These are phyloP conservation scores for Aristolochia californica DNA, from an alignment of 164 flowering plant genomes.

Conservation along the genomic window DNA sequence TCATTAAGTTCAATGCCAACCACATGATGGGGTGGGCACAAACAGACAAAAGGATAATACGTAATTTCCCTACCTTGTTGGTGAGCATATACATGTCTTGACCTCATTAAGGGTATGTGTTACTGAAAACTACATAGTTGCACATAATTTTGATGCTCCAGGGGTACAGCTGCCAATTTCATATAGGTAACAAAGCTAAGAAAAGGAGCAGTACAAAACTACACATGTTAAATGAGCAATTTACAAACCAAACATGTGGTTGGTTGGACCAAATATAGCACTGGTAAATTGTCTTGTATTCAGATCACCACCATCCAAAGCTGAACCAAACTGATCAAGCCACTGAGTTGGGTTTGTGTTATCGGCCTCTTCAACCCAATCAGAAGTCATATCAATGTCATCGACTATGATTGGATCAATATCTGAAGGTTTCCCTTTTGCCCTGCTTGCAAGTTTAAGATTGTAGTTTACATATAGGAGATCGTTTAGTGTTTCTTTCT, in stretches of 20 bases:
- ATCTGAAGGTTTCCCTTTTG: slow-evolving; percentile 36
- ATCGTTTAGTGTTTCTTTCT: slow-evolving; percentile 67
- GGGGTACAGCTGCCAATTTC: no score
- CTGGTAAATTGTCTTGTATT: slow-evolving; percentile 70
- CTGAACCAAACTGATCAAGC: slow-evolving; percentile 75
- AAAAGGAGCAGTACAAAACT: no score
- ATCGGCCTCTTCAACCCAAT: slow-evolving; percentile 91
- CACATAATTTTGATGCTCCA: no score
- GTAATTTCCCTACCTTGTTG: no score
- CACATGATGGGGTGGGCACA: no score
- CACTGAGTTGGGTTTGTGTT: slow-evolving; percentile 65
- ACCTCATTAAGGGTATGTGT: no score
- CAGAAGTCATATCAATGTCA: slow-evolving; percentile 92
- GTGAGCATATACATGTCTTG: no score
- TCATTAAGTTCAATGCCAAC: no score
- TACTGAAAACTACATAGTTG: no score
- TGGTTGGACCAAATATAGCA: slow-evolving; percentile 49
- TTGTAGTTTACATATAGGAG: slow-evolving; percentile 65
- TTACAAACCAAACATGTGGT: slow-evolving; percentile 54
- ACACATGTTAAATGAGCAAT: slow-evolving; percentile 40
- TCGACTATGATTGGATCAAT: slow-evolving; percentile 63
- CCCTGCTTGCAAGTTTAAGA: slow-evolving; percentile 55
- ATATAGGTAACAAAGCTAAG: no score
- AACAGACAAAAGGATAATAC: no score
- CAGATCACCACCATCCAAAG: slow-evolving; percentile 68